Evolutionary conservation across 2,329 filamentous ascomycete genomes (phyloP).

Genomic region (Epichloe sp.): DNA sequence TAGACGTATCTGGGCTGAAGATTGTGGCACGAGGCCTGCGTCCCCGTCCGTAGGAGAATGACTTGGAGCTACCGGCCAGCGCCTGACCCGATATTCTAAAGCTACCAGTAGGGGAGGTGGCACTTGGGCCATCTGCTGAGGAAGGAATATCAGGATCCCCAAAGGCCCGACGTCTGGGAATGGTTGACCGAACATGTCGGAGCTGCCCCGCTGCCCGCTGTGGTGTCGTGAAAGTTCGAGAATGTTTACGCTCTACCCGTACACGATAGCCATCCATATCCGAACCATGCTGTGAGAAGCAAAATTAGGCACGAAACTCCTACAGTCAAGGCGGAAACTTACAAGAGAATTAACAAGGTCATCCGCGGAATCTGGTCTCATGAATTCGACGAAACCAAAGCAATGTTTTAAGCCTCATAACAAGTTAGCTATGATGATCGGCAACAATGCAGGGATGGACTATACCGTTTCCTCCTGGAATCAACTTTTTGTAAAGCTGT

Average conservation of each 20-base stretch:
- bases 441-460: not conserved
- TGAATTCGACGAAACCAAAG: slow-evolving; percentile 28
- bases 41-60: not conserved
- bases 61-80: not conserved
- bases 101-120: slow-evolving; percentile 1
- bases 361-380: slow-evolving; percentile 23
- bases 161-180: slow-evolving; percentile 1
- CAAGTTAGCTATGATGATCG: slow-evolving; percentile 6
- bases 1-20: slow-evolving; percentile 3
- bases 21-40: slow-evolving; percentile 6
- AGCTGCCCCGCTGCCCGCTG: slow-evolving; percentile 4
- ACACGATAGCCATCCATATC: slow-evolving; percentile 19
- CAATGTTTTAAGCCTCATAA: slow-evolving; percentile 11
- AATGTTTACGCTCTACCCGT: slow-evolving; percentile 25
- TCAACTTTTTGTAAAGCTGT: slow-evolving; percentile 13
- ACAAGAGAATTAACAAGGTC: slow-evolving; percentile 23
- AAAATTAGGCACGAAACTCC: slow-evolving; percentile 4
- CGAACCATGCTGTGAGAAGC: slow-evolving; percentile 17
- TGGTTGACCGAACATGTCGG: slow-evolving; percentile 4
- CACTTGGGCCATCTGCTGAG: not conserved
- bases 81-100: not conserved
- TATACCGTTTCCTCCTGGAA: slow-evolving; percentile 7
- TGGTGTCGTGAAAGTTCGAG: slow-evolving; percentile 11
- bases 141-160: not conserved
- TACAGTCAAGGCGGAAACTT: slow-evolving; percentile 10